These are phyloP conservation scores for Nepenthes gracilis DNA, from an alignment of 148 eudicot species.

Conservation along the genomic window DNA sequence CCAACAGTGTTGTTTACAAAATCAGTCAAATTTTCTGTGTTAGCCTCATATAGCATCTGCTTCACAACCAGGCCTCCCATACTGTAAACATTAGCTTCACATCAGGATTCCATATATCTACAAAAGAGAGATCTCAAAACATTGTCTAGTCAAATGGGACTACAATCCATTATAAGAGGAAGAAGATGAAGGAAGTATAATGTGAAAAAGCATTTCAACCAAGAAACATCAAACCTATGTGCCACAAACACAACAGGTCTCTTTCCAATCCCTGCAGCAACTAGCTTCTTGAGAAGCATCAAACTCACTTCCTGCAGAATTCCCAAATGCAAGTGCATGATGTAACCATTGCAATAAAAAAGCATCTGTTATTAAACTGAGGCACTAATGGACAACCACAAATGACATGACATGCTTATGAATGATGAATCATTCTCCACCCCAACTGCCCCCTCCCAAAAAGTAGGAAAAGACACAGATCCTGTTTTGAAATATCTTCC, in stretches of 20 bases:
- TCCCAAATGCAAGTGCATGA: constrained; percentile 3
- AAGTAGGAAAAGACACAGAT: too few relatives aligned
- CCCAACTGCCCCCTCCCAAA: too few relatives aligned
- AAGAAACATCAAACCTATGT: constrained; percentile 48
- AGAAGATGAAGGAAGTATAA: background rate
- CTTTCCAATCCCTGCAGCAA: constrained; percentile 89
- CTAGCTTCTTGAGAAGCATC: constrained; percentile 81
- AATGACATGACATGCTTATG: too few relatives aligned
- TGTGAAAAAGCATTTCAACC: background rate
- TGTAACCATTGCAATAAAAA: background rate
- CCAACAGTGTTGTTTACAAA: constrained; percentile 77
- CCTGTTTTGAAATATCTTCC: too few relatives aligned
- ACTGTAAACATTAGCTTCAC: constrained; percentile 37
- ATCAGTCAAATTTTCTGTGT: constrained; percentile 44
- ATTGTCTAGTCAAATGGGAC: background rate
- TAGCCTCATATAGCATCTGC: constrained; percentile 90
- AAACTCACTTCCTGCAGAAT: constrained; percentile 84
- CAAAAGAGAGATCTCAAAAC: background rate
- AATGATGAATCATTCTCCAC: too few relatives aligned
- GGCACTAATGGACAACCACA: too few relatives aligned
- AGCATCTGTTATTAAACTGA: too few relatives aligned
- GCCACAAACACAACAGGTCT: constrained; percentile 92
- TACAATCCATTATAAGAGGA: background rate
- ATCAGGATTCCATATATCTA: background rate
- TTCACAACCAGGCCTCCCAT: constrained; percentile 99